A percentile compares a stretch with the other conserved stretches of the same genome.
Evolutionary conservation across 306 rosid genomes (phyloP).

Genomic region (Prunus padus): DNA sequence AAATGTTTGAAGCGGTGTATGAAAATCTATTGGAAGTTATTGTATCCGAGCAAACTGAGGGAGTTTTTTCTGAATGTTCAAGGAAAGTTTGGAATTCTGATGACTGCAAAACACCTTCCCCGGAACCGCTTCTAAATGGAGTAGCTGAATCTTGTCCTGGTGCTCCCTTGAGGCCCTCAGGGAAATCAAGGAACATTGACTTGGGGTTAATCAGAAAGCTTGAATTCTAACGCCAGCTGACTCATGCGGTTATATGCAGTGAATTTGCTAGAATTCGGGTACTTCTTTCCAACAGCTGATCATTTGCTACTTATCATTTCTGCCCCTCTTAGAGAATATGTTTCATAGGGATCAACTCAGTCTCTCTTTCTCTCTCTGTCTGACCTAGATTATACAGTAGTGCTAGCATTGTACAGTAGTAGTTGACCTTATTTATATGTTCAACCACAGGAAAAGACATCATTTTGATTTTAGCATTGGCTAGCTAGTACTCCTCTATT

Average conservation of each 20-base stretch:
- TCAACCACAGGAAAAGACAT: conserved; percentile 6
- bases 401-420: conserved; percentile 32
- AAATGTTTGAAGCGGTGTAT: conserved; percentile 54
- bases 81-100: conserved; percentile 24
- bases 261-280: conserved; percentile 24
- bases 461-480: background rate
- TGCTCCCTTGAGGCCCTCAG: conserved; percentile 51
- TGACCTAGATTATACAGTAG: conserved; percentile 23
- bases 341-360: conserved; percentile 2
- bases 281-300: conserved; percentile 21
- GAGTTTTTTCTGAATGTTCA: conserved; percentile 27
- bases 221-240: conserved; percentile 45
- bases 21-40: conserved; percentile 59
- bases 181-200: conserved; percentile 42
- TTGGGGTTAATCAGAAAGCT: conserved; percentile 69
- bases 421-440: conserved; percentile 5
- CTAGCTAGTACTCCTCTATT: background rate
- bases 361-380: background rate
- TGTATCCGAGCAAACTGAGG: conserved; percentile 50
- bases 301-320: conserved; percentile 23
- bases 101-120: conserved; percentile 53
- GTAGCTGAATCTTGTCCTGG: conserved; percentile 57
- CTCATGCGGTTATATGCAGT: conserved; percentile 4
- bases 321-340: conserved; percentile 13
- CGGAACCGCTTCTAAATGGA: conserved; percentile 25